These are phyloP conservation scores for Xylaria longipes DNA, from an alignment of 495 filamentous ascomycete species.

Conservation along the genomic window DNA sequence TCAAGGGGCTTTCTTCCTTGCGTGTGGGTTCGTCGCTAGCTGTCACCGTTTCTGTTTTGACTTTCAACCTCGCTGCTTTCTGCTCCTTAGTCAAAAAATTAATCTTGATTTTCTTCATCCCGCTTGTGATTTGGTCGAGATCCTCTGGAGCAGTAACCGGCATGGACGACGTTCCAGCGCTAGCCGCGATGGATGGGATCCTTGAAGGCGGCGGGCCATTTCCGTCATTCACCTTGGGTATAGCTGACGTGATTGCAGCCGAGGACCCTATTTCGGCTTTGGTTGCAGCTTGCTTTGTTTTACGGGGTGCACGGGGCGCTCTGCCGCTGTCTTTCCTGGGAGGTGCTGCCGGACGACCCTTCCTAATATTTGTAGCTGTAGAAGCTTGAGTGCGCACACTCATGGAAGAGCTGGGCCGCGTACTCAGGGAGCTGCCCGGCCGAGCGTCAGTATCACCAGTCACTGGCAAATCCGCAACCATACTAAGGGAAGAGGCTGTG, in stretches of 20 bases:
- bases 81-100: conserved; percentile 75
- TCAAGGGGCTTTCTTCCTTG: conserved; percentile 3
- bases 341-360: conserved; percentile 48
- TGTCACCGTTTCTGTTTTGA: conserved; percentile 34
- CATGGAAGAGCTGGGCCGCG: conserved; percentile 48
- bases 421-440: conserved; percentile 46
- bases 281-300: conserved; percentile 51
- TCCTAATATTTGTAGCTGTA: conserved; percentile 50
- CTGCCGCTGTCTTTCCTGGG: conserved; percentile 47
- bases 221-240: neutral
- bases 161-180: conserved; percentile 27
- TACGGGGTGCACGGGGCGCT: conserved; percentile 47
- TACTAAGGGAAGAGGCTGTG: conserved; percentile 44
- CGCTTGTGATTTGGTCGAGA: conserved; percentile 69
- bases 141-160: conserved; percentile 31
- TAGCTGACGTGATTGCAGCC: neutral
- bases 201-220: neutral
- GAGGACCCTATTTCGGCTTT: conserved; percentile 43
- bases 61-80: conserved; percentile 60
- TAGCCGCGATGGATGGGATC: conserved; percentile 25
- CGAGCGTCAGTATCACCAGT: conserved; percentile 34
- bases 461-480: neutral
- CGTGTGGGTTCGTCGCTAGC: conserved; percentile 30
- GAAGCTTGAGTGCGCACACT: conserved; percentile 39
- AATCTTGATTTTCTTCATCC: conserved; percentile 77